Evolutionary conservation across 495 filamentous ascomycete genomes (phyloP).

Genomic region (Umbilicaria muhlenbergii): DNA sequence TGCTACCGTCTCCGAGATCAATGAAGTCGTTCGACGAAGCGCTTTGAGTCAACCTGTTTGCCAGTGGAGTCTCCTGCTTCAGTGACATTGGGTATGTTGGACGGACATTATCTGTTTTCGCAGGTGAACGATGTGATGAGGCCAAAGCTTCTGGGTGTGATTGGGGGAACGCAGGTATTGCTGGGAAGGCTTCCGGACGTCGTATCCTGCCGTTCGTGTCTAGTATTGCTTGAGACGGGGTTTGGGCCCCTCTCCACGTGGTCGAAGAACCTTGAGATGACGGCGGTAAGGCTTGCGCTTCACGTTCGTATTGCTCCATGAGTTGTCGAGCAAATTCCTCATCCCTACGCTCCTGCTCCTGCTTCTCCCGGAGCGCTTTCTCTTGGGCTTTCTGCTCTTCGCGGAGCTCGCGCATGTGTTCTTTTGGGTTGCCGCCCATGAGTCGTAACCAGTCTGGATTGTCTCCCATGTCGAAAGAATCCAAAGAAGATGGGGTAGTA

Average conservation of each 20-base stretch:
- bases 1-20: too few species aligned
- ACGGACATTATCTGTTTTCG: too few species aligned
- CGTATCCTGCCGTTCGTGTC: slow-evolving; percentile 12
- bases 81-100: too few species aligned
- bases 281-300: background rate
- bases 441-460: slow-evolving; percentile 14
- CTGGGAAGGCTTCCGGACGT: background rate
- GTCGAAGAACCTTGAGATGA: background rate
- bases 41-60: too few species aligned
- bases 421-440: slow-evolving; percentile 16
- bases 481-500: slow-evolving; percentile 16
- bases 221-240: slow-evolving; percentile 9
- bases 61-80: too few species aligned
- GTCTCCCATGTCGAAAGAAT: slow-evolving; percentile 8
- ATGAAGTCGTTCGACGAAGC: too few species aligned
- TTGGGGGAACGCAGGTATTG: too few species aligned
- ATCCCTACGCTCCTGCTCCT: slow-evolving; percentile 28
- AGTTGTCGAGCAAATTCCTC: slow-evolving; percentile 31
- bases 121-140: too few species aligned
- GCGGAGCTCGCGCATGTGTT: slow-evolving; percentile 19
- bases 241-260: background rate
- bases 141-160: too few species aligned
- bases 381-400: slow-evolving; percentile 25
- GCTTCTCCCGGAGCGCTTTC: slow-evolving; percentile 17
- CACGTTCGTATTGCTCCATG: slow-evolving; percentile 8